A percentile compares a stretch with the other conserved stretches of the same genome.
phyloP scores from a whole-genome alignment of 1,284 basidiomycete species.

The Grifola frondosa region DNA sequence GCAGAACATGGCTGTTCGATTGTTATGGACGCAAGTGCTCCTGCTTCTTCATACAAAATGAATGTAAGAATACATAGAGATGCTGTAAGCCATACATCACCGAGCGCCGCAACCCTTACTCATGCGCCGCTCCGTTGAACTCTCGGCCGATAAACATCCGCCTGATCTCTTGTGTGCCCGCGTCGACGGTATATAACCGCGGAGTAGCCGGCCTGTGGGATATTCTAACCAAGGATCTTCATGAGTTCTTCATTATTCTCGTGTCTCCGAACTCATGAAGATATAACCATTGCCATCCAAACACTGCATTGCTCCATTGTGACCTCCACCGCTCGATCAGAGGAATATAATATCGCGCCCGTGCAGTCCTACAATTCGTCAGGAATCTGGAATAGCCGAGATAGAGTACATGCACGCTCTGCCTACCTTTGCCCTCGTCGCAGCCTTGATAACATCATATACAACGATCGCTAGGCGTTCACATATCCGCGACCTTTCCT shows the following conservation, averaged over 20 bases:
- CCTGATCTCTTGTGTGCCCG: conserved; percentile 89
- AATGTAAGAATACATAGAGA: too few relatives aligned
- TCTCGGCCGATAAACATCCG: conserved; percentile 89
- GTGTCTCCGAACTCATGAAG: too few relatives aligned
- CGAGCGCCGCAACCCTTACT: too few relatives aligned
- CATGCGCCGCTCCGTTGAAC: conserved; percentile 69
- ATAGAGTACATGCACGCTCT: conserved; percentile 55
- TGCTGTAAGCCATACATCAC: too few relatives aligned
- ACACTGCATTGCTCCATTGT: conserved; percentile 90
- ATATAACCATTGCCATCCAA: conserved; percentile 93
- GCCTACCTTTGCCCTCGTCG: conserved; percentile 79
- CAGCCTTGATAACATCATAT: conserved; percentile 92
- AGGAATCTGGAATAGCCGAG: background rate
- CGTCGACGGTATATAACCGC: conserved; percentile 88
- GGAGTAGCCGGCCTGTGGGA: conserved; percentile 80
- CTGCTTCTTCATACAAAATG: too few relatives aligned
- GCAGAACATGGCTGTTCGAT: too few relatives aligned
- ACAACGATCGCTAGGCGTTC: conserved; percentile 85
- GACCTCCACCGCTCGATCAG: conserved; percentile 89
- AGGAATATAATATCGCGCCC: conserved; percentile 88
- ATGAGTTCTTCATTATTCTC: too few relatives aligned
- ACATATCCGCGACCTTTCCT: conserved; percentile 92
- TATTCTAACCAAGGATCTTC: too few relatives aligned
- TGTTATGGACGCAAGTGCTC: too few relatives aligned
- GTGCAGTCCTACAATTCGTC: conserved; percentile 74